Base-by-base conservation (phyloP, 805 yeast species). In the Candida xyloterini region DNA sequence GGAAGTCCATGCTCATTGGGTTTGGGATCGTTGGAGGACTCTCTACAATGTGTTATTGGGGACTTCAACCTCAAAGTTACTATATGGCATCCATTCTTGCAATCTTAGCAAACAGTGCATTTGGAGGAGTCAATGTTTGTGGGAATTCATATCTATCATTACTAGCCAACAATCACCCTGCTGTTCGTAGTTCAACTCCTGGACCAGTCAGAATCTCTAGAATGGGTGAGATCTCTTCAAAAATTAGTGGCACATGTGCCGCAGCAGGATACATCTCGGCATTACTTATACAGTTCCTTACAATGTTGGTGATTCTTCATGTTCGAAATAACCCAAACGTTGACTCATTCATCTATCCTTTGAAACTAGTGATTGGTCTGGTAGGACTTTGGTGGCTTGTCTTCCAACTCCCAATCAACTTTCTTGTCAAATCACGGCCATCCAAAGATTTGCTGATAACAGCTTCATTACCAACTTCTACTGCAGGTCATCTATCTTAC, bases 341-440 rank as follows among this genome's bases (percentile, higher is more conserved):
- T 11, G 51, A 47, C 30, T 48, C 55, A 11, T 38, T 60, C 10
- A 51, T 63, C 7, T 56, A 50, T 39, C 75, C 80, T 7, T 64
- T 83, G 5, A 80, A 80, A 47, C 55, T 73, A 18, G 87, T 84
- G 0, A 71, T 84, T 13, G 65, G 74, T 9, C 57, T 78, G 22
- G 84, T 84, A 13, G 93, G 93, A 1, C 18, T 74, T 1, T 84
- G 93, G 91, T 85, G 95, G 95, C 56, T 81, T 6, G 41, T 75
- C 2, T 84, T 83, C 67, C 88, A 82, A 52, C 36, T 79, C 4
- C 91, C 91, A 3, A 68, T 84, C 25, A 55, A 64, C 1, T 50
- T 68, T 43, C 60, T 75, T 29, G 58, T 85, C 40, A 66, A 68
- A 30, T 53, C 77, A 4, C 59, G 77, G 10, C 68, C 71, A 0